Evolutionary conservation across 1,139 yeast species (phyloP), one percentile per base, ranked within the genome.

Genomic region (Lodderomyces parapsilosis): DNA sequence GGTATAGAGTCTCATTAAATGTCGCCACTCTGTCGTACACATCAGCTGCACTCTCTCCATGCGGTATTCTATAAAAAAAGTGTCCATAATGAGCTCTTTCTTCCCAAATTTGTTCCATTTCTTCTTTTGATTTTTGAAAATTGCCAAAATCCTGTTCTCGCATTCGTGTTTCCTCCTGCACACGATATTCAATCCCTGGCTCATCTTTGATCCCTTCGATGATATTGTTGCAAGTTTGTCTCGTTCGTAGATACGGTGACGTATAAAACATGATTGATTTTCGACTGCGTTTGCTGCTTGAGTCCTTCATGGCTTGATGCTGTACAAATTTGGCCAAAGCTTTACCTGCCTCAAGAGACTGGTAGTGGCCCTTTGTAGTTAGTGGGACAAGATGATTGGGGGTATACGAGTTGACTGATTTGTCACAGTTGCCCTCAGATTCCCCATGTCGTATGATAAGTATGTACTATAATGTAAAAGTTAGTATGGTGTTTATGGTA

Each of bases 71-170:
- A 59, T 86, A 90, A 63, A 90, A 90, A 45, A 90, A 90, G 63
- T 89, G 96, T 0, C 97, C 97, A 63, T 90, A 90, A 51, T 82
- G 81, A 0, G 96, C 91, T 38, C 97, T 66, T 54, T 87, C 94
- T 43, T 76, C 74, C 89, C 94, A 85, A 28, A 86, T 81, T 52
- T 70, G 67, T 53, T 81, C 83, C 94, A 90, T 88, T 50, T 84
- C 90, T 44, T 76, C 83, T 2, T 84, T 76, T 33, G 85, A 79
- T 45, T 84, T 78, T 64, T 90, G 97, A 62, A 88, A 89, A 59
- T 90, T 90, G 18, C 97, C 97, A 59, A 90, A 90, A 62, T 90
- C 97, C 61, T 90, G 97, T 59, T 90, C 97, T 51, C 97, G 72
- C 79, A 90, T 80, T 42, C 96, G 66, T 3, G 96, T 95, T 56